Conservation (phyloP, 176 grass and related monocot species). For the Eremochloa ophiuroides region DNA sequence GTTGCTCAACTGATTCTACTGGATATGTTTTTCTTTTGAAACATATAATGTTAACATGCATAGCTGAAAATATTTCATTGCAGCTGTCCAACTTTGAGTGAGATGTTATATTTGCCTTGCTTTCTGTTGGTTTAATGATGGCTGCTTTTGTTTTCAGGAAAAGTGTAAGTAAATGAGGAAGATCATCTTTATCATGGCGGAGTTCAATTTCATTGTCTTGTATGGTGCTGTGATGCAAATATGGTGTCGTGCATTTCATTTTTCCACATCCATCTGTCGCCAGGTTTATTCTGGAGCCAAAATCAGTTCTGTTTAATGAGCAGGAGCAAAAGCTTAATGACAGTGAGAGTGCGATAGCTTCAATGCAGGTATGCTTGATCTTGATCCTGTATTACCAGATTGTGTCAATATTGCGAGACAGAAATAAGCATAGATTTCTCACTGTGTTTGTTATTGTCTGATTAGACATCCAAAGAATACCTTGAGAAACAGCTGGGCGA, state of each 20-base stretch:
- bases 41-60: neutral
- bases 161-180: constrained; percentile 77
- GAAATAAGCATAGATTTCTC: neutral
- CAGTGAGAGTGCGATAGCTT: constrained; percentile 60
- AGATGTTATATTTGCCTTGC: neutral
- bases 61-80: neutral
- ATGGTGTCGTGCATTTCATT: neutral
- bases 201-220: neutral
- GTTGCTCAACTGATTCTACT: neutral
- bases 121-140: constrained; percentile 22
- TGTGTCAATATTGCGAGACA: neutral
- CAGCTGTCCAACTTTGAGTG: neutral
- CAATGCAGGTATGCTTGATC: constrained; percentile 64
- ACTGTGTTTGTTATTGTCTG: neutral
- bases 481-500: constrained; percentile 89
- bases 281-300: constrained; percentile 98
- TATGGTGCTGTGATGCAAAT: constrained; percentile 10
- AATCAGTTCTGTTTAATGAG: constrained; percentile 62
- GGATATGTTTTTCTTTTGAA: neutral
- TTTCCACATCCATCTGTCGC: neutral
- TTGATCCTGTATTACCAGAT: neutral
- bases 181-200: neutral
- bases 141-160: constrained; percentile 68
- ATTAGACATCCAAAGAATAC: constrained; percentile 79
- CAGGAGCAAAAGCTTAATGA: constrained; percentile 86